Evolutionary conservation across 768 basidiomycete species (phyloP).

Genomic region (Hericium rajendrae): DNA sequence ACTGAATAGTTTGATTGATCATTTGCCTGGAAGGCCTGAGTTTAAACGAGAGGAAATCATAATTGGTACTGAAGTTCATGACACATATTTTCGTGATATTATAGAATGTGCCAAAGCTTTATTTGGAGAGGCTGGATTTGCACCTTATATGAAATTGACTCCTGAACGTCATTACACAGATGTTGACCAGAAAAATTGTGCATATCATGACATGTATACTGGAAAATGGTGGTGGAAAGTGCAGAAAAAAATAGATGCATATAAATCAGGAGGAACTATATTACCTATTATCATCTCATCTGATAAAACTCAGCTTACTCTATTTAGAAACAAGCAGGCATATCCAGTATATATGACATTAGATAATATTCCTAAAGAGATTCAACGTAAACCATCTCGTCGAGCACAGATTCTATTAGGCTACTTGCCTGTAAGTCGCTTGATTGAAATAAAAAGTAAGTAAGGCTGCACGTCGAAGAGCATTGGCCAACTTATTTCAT

Average conservation of each 20-base stretch:
- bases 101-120: neutral
- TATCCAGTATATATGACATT: conserved; percentile 3
- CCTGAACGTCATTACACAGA: neutral
- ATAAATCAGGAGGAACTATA: conserved; percentile 1
- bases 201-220: conserved; percentile 17
- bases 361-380: too few relatives aligned
- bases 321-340: conserved; percentile 14
- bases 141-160: neutral
- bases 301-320: conserved; percentile 18
- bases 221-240: conserved; percentile 20
- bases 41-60: neutral
- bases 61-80: neutral
- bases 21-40: neutral
- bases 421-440: too few relatives aligned
- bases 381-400: too few relatives aligned
- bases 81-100: neutral
- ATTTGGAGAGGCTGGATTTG: neutral
- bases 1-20: neutral
- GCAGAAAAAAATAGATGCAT: conserved; percentile 7
- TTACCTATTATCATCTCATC: conserved; percentile 17
- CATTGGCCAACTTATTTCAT: too few relatives aligned
- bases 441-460: neutral
- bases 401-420: too few relatives aligned
- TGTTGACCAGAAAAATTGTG: neutral
- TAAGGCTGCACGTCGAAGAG: too few relatives aligned